Base-by-base conservation (phyloP, 768 basidiomycete species). In the Cyathus striatus region DNA sequence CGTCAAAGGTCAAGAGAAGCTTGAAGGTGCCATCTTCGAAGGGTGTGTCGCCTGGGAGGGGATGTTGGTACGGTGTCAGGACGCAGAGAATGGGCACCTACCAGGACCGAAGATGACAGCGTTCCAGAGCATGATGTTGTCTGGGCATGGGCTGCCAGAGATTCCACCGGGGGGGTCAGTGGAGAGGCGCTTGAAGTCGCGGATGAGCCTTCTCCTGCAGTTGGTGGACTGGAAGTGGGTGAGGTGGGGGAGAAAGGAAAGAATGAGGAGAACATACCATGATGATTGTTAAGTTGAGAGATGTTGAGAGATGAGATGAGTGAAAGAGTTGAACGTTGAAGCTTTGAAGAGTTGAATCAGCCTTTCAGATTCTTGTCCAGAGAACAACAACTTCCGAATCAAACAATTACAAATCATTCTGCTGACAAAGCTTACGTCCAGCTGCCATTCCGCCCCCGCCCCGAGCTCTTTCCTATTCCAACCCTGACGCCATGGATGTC, bases 41-140 rank as follows among this genome's bases (percentile, higher is more conserved):
- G 0, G 96, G 96, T 5, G 96, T 99, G 46, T 98, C 96, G 61
- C 86, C 96, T 97, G 62, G 6, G 22, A 12, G 36, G 10, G 32
- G 34, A 39, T 38, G 35, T 6, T 17, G 42, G 23, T 24, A 47
- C 16, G 24, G 10, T 25, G 18, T 43, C 27, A 6, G 27, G 4
- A 1, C 26, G 27, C 17, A 4, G 20, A 26, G 33, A 42, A 33
- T 20, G 14, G 14, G 13, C 9, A 21, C 85, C 57, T 46, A 93
- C 95, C 86, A 64, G 96, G 96, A 2, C 96, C 96, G 58, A 99
- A 98, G 49, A 99, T 99, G 44, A 99, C 96, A 1, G 96, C 96
- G 56, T 99, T 99, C 96, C 96, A 99, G 13, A 97, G 76, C 92
- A 98, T 96, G 64, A 99, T 96, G 62, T 98, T 98, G 61, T 98